Evolutionary conservation across 768 basidiomycete genomes (phyloP), one percentile per base, ranked within the genome.

Genomic region (Royoungia palumana): DNA sequence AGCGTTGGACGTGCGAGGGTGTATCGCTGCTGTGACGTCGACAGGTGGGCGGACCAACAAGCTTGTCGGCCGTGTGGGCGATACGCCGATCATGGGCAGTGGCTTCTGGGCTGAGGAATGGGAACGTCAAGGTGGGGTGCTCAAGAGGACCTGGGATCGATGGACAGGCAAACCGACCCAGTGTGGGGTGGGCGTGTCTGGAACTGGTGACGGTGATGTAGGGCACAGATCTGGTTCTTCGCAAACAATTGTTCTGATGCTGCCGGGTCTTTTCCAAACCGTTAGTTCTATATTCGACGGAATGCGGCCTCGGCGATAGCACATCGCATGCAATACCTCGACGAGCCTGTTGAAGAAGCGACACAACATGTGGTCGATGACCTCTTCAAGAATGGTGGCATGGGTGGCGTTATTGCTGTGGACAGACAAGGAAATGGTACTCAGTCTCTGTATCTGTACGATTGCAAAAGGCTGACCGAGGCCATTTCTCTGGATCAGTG

Each of bases 61-160:
- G 64, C 74, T 89, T 9, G 84, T 82, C 16, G 89, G 89, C 7
- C 76, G 89, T 5, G 72, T 92, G n/a, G 89, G 89, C 4, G 90
- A 91, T 58, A 92, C 90, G 1, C 89, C 89, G 0, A 64, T 76
- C 24, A 83, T 87, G 79, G 88, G 85, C 5, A 70, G 79, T 12
- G 90, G 89, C 0, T 92, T 84, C 67, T 92, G 88, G 88, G 87
- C 88, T 9, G 88, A 88, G 58, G 82, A 89, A 66, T 92, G 89
- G 89, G 52, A 50, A 46, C 66, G 50, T 48, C 66, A 55, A 54
- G 66, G 52, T 60, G 61, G 64, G 27, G 63, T 47, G 49, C 53
- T 62, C 55, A 71, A 56, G 51, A 55, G 64, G 17, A 36, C 66
- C n/a, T 81, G 73, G 76, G 66, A 69, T 34, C 71, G 67, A 19